Percentiles rank a stretch among this genome's conserved stretches.
phyloP scores from a whole-genome alignment of 768 basidiomycete genomes.

The Cubamyces lactineus region DNA sequence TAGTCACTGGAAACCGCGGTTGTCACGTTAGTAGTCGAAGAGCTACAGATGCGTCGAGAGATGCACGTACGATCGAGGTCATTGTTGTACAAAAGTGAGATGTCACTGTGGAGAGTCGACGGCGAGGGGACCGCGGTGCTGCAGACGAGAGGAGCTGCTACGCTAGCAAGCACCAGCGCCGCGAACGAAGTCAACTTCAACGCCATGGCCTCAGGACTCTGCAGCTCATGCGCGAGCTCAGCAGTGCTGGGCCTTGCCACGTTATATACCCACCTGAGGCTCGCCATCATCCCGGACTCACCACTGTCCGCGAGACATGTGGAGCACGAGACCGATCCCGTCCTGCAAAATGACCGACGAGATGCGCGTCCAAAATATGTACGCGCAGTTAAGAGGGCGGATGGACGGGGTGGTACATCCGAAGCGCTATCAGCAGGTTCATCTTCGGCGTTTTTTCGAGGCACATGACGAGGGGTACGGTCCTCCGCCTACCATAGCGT shows the following conservation, averaged over 20 bases:
- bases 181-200: not conserved
- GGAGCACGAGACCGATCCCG: constrained; percentile 8
- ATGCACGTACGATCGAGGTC: constrained; percentile 27
- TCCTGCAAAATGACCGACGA: not conserved
- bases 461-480: constrained; percentile 23
- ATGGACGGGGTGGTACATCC: not conserved
- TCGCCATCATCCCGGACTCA: not conserved
- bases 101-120: constrained; percentile 20
- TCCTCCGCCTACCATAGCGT: constrained; percentile 2
- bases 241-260: not conserved
- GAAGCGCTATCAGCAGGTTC: constrained; percentile 19
- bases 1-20: constrained; percentile 15
- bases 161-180: not conserved
- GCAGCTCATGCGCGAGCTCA: not conserved
- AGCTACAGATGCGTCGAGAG: too few relatives aligned
- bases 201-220: constrained; percentile 6
- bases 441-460: constrained; percentile 18
- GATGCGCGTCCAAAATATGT: constrained; percentile 3
- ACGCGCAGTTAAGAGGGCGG: constrained; percentile 4
- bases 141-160: constrained; percentile 9
- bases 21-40: not conserved
- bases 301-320: not conserved
- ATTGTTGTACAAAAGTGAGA: constrained; percentile 32
- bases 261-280: constrained; percentile 6
- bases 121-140: constrained; percentile 14